Percentiles rank a stretch among this genome's conserved stretches.
These are phyloP conservation scores for Plasmodium billcollinsi DNA, from an alignment of 169 alveolate species.

Conservation along the genomic window DNA sequence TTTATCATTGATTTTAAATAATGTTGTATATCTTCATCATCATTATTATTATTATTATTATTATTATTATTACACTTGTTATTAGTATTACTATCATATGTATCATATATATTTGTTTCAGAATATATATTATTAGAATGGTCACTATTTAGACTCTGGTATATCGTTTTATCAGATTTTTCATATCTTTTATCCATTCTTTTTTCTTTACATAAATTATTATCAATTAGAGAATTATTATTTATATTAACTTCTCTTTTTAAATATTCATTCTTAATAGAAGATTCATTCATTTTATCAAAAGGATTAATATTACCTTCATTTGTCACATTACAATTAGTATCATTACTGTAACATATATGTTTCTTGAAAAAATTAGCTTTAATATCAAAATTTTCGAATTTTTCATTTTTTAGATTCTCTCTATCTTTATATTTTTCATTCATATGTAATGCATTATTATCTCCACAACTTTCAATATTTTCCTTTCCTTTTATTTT, in stretches of 20 bases:
- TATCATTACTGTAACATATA: background rate
- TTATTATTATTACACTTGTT: background rate
- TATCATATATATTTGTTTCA: background rate
- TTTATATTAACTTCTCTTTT: background rate
- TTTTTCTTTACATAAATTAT: background rate
- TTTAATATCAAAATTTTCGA: background rate
- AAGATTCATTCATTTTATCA: background rate
- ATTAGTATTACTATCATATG: background rate
- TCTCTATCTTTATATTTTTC: background rate
- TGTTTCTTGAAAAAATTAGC: background rate
- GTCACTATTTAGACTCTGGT: background rate
- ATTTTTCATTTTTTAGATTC: background rate
- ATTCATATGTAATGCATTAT: background rate
- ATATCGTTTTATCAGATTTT: background rate
- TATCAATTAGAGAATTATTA: background rate
- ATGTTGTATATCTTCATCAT: constrained; percentile 19
- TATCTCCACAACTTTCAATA: background rate
- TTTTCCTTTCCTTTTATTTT: background rate
- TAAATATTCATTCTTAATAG: background rate
- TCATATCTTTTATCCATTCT: background rate
- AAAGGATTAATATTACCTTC: background rate
- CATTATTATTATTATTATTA: background rate
- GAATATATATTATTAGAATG: background rate
- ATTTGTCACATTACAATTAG: background rate
- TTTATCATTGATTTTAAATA: constrained; percentile 16